These are phyloP conservation scores for Fusarium sp. DNA, from an alignment of 2,329 filamentous ascomycete species.

Conservation along the genomic window DNA sequence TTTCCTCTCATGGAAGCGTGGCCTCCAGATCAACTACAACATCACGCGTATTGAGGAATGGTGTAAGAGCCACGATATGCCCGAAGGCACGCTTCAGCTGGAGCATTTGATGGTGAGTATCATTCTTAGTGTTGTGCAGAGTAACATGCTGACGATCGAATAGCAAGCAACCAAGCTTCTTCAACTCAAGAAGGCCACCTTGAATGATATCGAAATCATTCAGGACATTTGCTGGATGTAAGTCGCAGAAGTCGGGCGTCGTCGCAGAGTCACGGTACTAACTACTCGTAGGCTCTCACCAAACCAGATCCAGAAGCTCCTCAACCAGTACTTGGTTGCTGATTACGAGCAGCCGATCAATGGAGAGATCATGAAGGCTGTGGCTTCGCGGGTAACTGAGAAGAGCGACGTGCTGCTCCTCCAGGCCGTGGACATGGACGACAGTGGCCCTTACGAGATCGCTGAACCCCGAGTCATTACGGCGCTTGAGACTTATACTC, in stretches of 20 bases:
- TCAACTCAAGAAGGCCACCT: conserved; percentile 97
- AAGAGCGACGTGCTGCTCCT: conserved; percentile 97
- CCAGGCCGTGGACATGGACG: conserved; percentile 97
- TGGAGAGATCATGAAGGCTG: conserved; percentile 99
- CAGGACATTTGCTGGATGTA: conserved; percentile 99
- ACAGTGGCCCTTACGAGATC: conserved; percentile 98
- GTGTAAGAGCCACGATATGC: conserved; percentile 99
- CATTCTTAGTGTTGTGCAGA: background rate
- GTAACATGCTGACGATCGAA: conserved; percentile 44
- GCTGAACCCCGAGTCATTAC: conserved; percentile 96
- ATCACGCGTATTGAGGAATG: conserved; percentile 99
- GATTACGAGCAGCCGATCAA: conserved; percentile 99
- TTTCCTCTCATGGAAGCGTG: conserved; percentile 99
- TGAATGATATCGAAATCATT: conserved; percentile 99
- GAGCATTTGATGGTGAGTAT: conserved; percentile 91
- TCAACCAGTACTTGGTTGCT: conserved; percentile 98
- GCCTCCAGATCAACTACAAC: conserved; percentile 99
- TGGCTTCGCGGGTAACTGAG: conserved; percentile 95
- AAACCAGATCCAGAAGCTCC: conserved; percentile 98
- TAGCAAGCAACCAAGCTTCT: conserved; percentile 98
- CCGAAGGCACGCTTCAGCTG: conserved; percentile 94
- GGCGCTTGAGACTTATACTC: conserved; percentile 96
- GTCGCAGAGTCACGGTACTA: conserved; percentile 9
- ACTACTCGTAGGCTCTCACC: conserved; percentile 80
- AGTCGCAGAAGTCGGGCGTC: conserved; percentile 54